phyloP scores from a whole-genome alignment of 768 basidiomycete species.

The Atractiella rhizophila region DNA sequence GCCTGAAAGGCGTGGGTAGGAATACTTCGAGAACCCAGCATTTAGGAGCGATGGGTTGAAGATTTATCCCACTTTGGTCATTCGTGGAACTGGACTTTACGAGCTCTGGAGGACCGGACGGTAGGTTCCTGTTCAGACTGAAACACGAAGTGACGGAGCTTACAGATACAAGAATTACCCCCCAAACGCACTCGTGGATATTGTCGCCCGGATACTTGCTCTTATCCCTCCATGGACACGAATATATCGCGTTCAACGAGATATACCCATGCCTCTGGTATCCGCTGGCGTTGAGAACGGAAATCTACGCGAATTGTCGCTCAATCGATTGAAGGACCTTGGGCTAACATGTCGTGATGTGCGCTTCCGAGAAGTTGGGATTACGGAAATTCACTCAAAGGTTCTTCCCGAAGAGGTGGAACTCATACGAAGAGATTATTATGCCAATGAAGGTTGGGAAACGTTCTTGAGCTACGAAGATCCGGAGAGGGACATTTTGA shows the following conservation, averaged over 20 bases:
- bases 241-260: constrained; percentile 91
- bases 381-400: constrained; percentile 96
- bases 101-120: constrained; percentile 18
- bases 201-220: constrained; percentile 83
- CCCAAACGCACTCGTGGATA: constrained; percentile 91
- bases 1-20: constrained; percentile 21
- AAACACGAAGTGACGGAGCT: constrained; percentile 18
- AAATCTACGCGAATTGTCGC: constrained; percentile 78
- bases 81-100: constrained; percentile 66
- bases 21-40: constrained; percentile 95
- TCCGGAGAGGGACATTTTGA: constrained; percentile 82
- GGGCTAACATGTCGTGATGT: constrained; percentile 94
- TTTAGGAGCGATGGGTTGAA: constrained; percentile 94
- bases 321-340: constrained; percentile 97
- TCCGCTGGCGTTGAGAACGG: constrained; percentile 96
- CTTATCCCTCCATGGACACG: constrained; percentile 96
- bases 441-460: constrained; percentile 97
- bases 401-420: constrained; percentile 66
- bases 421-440: constrained; percentile 77
- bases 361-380: constrained; percentile 88
- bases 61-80: constrained; percentile 93
- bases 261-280: constrained; percentile 88
- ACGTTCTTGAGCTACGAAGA: constrained; percentile 98
- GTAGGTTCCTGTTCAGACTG: constrained; percentile 2
- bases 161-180: constrained; percentile 99